phyloP scores from a whole-genome alignment of 768 basidiomycete genomes.

The Ramaria rubella region DNA sequence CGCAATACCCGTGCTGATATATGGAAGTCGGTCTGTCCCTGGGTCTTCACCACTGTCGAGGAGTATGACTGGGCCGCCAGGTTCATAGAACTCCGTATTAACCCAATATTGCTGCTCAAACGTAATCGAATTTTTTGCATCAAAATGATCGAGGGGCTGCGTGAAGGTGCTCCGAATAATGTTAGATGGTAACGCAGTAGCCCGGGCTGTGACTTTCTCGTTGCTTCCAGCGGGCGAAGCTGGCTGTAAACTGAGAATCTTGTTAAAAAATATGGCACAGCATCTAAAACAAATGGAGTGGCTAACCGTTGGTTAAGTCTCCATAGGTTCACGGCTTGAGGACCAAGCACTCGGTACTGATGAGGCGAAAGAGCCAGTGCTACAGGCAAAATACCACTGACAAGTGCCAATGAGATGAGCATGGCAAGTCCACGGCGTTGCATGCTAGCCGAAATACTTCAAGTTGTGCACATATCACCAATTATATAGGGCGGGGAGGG shows the following conservation, averaged over 20 bases:
- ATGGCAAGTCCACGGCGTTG: too few relatives aligned
- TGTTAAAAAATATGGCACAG: not conserved
- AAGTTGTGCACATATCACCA: too few relatives aligned
- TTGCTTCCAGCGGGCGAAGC: not conserved
- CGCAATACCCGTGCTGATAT: slow-evolving; percentile 58
- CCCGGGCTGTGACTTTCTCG: not conserved
- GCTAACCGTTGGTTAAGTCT: not conserved
- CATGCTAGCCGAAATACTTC: too few relatives aligned
- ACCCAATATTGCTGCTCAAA: slow-evolving; percentile 93
- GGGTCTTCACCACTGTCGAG: slow-evolving; percentile 92
- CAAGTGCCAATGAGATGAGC: not conserved
- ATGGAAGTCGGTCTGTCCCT: slow-evolving; percentile 54
- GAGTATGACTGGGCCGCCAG: slow-evolving; percentile 77
- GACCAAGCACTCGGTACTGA: not conserved
- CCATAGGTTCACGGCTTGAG: slow-evolving; percentile 4
- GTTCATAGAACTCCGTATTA: slow-evolving; percentile 67
- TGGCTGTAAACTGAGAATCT: not conserved
- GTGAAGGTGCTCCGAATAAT: slow-evolving; percentile 37
- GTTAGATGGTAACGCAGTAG: not conserved
- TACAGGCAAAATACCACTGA: not conserved
- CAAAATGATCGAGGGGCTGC: slow-evolving; percentile 84
- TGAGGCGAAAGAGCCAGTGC: not conserved
- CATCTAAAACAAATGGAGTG: not conserved
- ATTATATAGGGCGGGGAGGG: too few relatives aligned
- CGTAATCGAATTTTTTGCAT: slow-evolving; percentile 44